A percentile compares a stretch with the other conserved stretches of the same genome.
phyloP scores from a whole-genome alignment of 2,329 filamentous ascomycete genomes.

The Fusarium algeriense region DNA sequence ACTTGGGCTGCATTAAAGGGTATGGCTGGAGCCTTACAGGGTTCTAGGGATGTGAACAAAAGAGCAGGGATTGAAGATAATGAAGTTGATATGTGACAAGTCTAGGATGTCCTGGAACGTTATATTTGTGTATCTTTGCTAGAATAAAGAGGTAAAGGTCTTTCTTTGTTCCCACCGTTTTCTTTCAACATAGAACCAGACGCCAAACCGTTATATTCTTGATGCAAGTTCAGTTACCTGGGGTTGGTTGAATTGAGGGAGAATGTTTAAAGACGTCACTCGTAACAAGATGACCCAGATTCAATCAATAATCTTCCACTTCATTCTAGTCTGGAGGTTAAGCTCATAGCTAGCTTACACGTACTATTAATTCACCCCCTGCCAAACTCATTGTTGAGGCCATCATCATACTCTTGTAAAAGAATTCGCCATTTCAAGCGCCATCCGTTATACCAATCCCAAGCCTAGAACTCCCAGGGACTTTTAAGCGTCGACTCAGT shows the following conservation, averaged over 20 bases:
- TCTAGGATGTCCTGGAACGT: too few species aligned
- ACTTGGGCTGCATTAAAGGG: too few species aligned
- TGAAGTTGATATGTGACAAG: too few species aligned
- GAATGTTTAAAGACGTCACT: neutral
- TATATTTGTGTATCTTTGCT: too few species aligned
- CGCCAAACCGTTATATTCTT: too few species aligned
- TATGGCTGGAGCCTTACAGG: too few species aligned
- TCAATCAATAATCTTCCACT: neutral
- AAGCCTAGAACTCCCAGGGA: constrained; percentile 27
- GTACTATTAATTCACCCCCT: neutral
- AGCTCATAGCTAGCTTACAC: constrained; percentile 12
- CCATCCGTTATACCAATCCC: constrained; percentile 14
- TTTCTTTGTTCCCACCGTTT: too few species aligned
- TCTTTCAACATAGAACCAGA: too few species aligned
- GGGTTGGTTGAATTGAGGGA: neutral
- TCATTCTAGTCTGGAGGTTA: constrained; percentile 8
- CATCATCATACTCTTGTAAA: constrained; percentile 17
- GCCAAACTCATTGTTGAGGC: neutral
- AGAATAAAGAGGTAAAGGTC: too few species aligned
- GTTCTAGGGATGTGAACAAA: too few species aligned
- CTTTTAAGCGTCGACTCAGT: constrained; percentile 17
- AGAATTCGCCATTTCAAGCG: constrained; percentile 9
- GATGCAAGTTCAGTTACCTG: too few species aligned
- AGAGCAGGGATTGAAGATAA: too few species aligned
- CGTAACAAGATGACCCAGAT: neutral